Percentiles rank a stretch among this genome's conserved stretches.
Evolutionary conservation across 768 basidiomycete species (phyloP).

Genomic region (Rhodosporidiobolus odoratus): DNA sequence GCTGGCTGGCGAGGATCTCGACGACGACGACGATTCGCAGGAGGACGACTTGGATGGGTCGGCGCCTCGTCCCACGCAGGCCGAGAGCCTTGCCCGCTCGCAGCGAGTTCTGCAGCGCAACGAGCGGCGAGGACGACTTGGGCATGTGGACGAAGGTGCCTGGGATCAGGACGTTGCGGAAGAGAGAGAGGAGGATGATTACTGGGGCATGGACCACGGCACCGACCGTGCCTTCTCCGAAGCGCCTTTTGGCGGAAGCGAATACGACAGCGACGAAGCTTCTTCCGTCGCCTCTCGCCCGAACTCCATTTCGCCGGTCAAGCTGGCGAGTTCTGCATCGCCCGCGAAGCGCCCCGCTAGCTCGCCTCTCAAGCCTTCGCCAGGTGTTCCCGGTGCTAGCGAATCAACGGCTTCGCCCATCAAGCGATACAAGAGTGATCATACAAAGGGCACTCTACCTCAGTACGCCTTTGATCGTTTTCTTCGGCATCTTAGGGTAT

Average conservation of each 20-base stretch:
- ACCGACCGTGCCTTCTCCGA: conserved; percentile 1
- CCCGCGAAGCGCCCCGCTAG: background rate
- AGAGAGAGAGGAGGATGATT: conserved; percentile 45
- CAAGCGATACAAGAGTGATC: too few relatives aligned
- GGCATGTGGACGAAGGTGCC: conserved; percentile 7
- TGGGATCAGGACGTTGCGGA: conserved; percentile 44
- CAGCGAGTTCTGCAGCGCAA: background rate
- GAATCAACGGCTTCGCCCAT: too few relatives aligned
- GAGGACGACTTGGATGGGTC: conserved; percentile 43
- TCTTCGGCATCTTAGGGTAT: too few relatives aligned
- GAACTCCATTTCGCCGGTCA: conserved; percentile 1
- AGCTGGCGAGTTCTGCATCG: background rate
- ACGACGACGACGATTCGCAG: conserved; percentile 8
- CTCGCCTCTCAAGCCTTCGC: background rate
- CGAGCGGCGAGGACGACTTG: conserved; percentile 1
- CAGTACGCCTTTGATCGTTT: too few relatives aligned
- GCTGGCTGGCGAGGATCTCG: background rate
- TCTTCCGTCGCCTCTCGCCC: background rate
- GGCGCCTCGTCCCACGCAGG: conserved; percentile 9
- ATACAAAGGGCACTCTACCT: too few relatives aligned
- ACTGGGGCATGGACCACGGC: conserved; percentile 33
- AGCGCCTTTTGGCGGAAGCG: background rate
- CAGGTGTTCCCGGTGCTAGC: too few relatives aligned
- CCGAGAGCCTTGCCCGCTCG: background rate
- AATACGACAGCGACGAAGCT: background rate